phyloP scores from a whole-genome alignment of 2,329 filamentous ascomycete genomes.

The Metarhizium album region DNA sequence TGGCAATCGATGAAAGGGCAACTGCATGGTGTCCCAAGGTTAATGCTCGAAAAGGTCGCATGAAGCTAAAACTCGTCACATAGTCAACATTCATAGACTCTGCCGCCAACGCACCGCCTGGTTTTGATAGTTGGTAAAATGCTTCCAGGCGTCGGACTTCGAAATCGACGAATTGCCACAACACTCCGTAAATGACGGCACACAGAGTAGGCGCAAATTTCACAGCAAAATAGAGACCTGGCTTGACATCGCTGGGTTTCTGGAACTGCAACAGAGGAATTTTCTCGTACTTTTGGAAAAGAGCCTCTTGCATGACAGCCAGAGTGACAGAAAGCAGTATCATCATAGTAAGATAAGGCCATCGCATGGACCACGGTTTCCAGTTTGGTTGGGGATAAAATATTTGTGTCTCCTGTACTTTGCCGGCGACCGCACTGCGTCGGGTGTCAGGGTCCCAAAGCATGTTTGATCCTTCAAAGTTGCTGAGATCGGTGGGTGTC shows the following conservation, averaged over 20 bases:
- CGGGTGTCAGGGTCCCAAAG: conserved; percentile 20
- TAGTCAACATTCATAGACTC: conserved; percentile 67
- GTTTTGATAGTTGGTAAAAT: conserved; percentile 53
- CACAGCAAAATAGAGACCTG: conserved; percentile 46
- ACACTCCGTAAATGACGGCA: conserved; percentile 49
- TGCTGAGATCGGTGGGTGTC: conserved; percentile 39
- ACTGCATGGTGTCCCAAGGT: conserved; percentile 57
- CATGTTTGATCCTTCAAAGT: conserved; percentile 33
- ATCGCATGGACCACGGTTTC: conserved; percentile 56
- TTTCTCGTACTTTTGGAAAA: conserved; percentile 39
- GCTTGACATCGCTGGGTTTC: conserved; percentile 37
- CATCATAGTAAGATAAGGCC: conserved; percentile 45
- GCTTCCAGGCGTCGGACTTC: conserved; percentile 57
- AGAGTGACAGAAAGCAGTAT: conserved; percentile 43
- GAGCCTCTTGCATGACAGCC: conserved; percentile 40
- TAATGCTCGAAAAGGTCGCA: conserved; percentile 53
- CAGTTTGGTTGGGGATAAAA: conserved; percentile 56
- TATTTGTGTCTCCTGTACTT: conserved; percentile 30
- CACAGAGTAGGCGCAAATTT: conserved; percentile 54
- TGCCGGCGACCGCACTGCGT: conserved; percentile 26
- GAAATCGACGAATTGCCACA: conserved; percentile 57
- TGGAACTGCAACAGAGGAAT: conserved; percentile 39
- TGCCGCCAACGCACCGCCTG: conserved; percentile 48
- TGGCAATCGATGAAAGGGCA: conserved; percentile 52
- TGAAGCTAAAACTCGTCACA: conserved; percentile 54